A percentile compares a stretch with the other conserved stretches of the same genome.
These are phyloP conservation scores for Euphorbia peplus DNA, from an alignment of 345 rosid species.

Conservation along the genomic window DNA sequence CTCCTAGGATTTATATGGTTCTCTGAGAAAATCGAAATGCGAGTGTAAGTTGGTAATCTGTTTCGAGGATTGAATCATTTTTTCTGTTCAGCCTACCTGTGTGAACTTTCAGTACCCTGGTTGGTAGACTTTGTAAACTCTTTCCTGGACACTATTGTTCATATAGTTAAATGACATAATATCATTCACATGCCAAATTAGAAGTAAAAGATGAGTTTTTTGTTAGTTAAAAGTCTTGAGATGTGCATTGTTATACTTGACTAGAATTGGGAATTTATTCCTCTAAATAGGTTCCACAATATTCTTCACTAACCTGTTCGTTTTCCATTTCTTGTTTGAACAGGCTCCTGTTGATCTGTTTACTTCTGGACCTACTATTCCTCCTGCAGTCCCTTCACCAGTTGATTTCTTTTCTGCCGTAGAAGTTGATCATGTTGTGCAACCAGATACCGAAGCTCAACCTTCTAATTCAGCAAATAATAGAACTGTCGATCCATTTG, in stretches of 20 bases:
- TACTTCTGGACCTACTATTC: constrained; percentile 38
- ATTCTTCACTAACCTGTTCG: constrained; percentile 7
- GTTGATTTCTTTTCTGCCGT: constrained; percentile 59
- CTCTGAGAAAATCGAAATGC: not conserved
- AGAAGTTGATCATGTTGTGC: constrained; percentile 47
- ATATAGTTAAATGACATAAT: not conserved
- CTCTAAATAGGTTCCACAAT: constrained; percentile 7
- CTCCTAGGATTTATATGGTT: not conserved
- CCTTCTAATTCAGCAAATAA: constrained; percentile 35
- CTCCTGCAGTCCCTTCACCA: constrained; percentile 52
- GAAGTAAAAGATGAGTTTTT: not conserved
- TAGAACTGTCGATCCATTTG: constrained; percentile 72
- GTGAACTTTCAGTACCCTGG: not conserved
- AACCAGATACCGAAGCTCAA: constrained; percentile 45
- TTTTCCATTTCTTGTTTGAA: constrained; percentile 17
- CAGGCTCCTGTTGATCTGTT: constrained; percentile 56
- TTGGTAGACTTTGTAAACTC: not conserved
- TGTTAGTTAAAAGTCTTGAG: constrained; percentile 8
- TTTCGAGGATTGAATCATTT: not conserved
- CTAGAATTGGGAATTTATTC: constrained; percentile 14
- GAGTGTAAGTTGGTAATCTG: not conserved
- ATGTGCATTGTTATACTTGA: constrained; percentile 1
- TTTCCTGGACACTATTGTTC: not conserved
- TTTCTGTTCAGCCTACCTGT: not conserved
- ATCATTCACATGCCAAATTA: not conserved